phyloP scores from a whole-genome alignment of 1,139 yeast genomes.

The Yamadazyma diospyri region DNA sequence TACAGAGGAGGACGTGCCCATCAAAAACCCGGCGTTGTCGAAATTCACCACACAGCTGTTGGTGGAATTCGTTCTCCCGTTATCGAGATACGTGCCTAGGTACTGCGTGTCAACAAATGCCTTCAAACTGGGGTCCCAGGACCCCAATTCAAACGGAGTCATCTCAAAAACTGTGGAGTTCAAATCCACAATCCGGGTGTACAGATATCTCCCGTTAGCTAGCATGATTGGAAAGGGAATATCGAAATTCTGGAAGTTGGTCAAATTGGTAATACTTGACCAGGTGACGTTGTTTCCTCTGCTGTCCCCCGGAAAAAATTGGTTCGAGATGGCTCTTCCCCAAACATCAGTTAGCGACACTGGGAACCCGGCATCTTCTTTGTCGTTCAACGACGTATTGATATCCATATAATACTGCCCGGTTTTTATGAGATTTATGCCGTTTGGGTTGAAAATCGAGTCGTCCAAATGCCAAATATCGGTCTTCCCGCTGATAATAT shows the following conservation, averaged over 20 bases:
- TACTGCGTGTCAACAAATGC: conserved; percentile 31
- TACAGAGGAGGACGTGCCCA: conserved; percentile 46
- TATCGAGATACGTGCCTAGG: conserved; percentile 30
- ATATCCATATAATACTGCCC: conserved; percentile 31
- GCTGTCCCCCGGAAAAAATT: conserved; percentile 24
- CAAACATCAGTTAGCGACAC: conserved; percentile 41
- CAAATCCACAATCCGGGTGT: conserved; percentile 27
- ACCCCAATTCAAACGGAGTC: conserved; percentile 41
- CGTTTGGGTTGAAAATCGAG: conserved; percentile 39
- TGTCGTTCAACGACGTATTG: conserved; percentile 26
- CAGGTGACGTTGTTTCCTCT: conserved; percentile 36
- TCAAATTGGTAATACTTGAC: conserved; percentile 30
- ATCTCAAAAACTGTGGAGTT: conserved; percentile 43
- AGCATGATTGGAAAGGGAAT: conserved; percentile 44
- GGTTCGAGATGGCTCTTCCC: conserved; percentile 42
- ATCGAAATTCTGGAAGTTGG: conserved; percentile 27
- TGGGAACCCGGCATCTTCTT: conserved; percentile 33
- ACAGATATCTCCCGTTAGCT: conserved; percentile 40
- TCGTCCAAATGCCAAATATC: conserved; percentile 40
- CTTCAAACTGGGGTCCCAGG: conserved; percentile 41
- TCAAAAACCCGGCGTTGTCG: conserved; percentile 43
- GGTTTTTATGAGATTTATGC: conserved; percentile 32
- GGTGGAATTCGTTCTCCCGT: conserved; percentile 24
- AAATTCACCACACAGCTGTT: conserved; percentile 31
- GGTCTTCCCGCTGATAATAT: conserved; percentile 23